Evolutionary conservation across 176 grass and related monocot species (phyloP), one percentile per base, ranked within the genome.

Genomic region (Juncus inflexus): DNA sequence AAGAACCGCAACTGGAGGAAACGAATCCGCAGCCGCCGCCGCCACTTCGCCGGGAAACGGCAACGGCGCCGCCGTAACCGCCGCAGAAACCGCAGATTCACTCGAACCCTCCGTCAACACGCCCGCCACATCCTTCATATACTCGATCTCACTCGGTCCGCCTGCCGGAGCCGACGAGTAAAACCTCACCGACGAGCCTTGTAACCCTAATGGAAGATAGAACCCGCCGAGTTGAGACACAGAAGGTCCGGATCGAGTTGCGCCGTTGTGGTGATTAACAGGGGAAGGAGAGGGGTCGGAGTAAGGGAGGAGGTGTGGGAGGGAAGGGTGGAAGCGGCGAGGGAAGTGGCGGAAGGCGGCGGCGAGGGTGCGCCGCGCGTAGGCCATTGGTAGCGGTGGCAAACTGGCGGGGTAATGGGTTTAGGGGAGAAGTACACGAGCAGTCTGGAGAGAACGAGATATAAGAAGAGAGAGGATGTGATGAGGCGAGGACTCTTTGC

Each of bases 31-130:
- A 5, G 94, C 94, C 14, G 94, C 94, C 1, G 94, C 88, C 2
- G 94, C 85, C 12, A 97, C 94, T 75, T 97, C 94, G 8, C 92
- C 94, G 4, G 85, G 81, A 65, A 89, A 91, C 37, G 94, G 75
- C 41, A 74, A 77, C 66, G 94, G 88, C 3, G 70, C 66, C 6
- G 77, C 53, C 6, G 41, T 53, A 9, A 3, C 58, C 8, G 60
- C 80, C n/a, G 62, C 81, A 3, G 82, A 76, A 7, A 70, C 70
- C 3, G 79, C 67, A 3, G 54, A 50, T 55, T 71, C 67, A 19
- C 51, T 71, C 6, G 67, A 55, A 7, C 39, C 77, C 60, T 78
- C 77, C 3, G 8, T 81, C 10, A 96, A 60, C 53, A 79, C 67
- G 52, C 14, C 39, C 4, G 76, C 77, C 50, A 75, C 69, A 63